phyloP scores from a whole-genome alignment of 306 rosid species.

The Begonia masoniana region DNA sequence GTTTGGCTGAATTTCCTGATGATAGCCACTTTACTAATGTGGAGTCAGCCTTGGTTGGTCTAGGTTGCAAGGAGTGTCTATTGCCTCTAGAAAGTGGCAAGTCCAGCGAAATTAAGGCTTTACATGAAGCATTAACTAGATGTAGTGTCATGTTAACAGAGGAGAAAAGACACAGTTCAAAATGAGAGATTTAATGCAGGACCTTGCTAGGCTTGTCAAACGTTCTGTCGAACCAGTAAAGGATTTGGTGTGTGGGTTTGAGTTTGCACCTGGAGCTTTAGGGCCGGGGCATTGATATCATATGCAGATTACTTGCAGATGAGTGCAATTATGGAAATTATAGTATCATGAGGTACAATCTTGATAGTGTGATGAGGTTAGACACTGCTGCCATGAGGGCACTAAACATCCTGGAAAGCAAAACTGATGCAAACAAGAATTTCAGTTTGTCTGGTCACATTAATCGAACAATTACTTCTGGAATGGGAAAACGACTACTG shows the following conservation, averaged over 20 bases:
- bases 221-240: conserved; percentile 84
- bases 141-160: conserved; percentile 90
- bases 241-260: conserved; percentile 81
- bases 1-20: conserved; percentile 83
- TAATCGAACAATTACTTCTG: conserved; percentile 96
- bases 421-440: conserved; percentile 91
- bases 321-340: conserved; percentile 83
- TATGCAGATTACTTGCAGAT: conserved; percentile 83
- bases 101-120: conserved; percentile 43
- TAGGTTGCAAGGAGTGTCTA: conserved; percentile 95
- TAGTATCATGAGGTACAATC: conserved; percentile 59
- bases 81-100: conserved; percentile 53
- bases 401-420: conserved; percentile 79
- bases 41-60: conserved; percentile 88
- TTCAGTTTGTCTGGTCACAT: conserved; percentile 91
- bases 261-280: conserved; percentile 76
- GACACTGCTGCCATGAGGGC: conserved; percentile 95
- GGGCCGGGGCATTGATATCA: conserved; percentile 83
- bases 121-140: conserved; percentile 56
- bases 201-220: conserved; percentile 85
- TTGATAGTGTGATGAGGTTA: conserved; percentile 78
- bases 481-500: conserved; percentile 89
- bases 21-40: conserved; percentile 82
- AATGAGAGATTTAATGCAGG: conserved; percentile 77
- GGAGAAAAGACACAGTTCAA: conserved; percentile 79